A percentile compares a stretch with the other conserved stretches of the same genome.
phyloP scores from a whole-genome alignment of 1,284 basidiomycete genomes.

The Sporisorium graminicola region DNA sequence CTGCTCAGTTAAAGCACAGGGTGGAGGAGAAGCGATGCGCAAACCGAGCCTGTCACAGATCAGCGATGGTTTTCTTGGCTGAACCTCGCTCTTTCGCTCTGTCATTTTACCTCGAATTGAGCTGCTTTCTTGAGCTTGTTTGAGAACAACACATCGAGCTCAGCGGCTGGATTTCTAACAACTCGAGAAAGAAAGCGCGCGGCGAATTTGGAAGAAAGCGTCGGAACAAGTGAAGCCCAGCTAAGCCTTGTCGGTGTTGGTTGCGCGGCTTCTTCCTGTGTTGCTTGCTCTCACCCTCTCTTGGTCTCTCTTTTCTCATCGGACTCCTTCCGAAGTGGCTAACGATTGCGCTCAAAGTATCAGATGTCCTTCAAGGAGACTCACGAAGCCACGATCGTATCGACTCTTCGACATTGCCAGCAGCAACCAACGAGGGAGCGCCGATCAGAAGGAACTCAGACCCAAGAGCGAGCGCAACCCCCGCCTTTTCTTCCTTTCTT shows the following conservation, averaged over 20 bases:
- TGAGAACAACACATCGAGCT: neutral
- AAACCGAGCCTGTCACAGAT: neutral
- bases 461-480: slow-evolving; percentile 2
- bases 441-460: slow-evolving; percentile 1
- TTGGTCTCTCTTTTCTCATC: neutral
- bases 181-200: neutral
- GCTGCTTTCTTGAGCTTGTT: neutral
- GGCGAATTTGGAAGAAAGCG: slow-evolving; percentile 37
- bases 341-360: neutral
- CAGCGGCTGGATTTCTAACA: neutral
- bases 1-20: neutral
- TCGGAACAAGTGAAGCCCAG: slow-evolving; percentile 17
- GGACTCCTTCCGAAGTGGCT: neutral
- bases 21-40: neutral
- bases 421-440: slow-evolving; percentile 1
- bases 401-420: too few relatives aligned
- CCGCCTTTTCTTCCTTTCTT: slow-evolving; percentile 10
- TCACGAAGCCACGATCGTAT: neutral
- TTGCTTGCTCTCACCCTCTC: neutral
- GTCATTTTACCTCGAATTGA: neutral
- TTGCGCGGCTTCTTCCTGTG: neutral
- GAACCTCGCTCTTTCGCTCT: too few relatives aligned
- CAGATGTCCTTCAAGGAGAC: neutral
- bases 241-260: neutral
- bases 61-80: neutral